Evolutionary conservation across 2,329 filamentous ascomycete species (phyloP).

Genomic region (Talaromyces sp.): DNA sequence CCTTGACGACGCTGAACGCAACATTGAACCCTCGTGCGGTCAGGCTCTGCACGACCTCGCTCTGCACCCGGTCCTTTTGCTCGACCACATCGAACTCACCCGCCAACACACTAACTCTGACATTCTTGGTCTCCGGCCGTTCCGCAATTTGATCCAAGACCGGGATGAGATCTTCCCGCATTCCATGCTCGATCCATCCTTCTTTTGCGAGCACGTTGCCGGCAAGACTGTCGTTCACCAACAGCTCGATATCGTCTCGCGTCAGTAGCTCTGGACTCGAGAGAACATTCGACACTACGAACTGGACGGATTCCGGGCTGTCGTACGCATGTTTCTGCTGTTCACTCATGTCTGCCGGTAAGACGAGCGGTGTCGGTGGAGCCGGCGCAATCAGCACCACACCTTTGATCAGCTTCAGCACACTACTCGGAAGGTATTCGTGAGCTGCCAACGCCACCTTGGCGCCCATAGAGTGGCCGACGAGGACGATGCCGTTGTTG

Average conservation of each 20-base stretch:
- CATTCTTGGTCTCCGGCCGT: not conserved
- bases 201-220: conserved; percentile 30
- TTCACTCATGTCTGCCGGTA: conserved; percentile 32
- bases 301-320: conserved; percentile 27
- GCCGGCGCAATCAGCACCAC: conserved; percentile 35
- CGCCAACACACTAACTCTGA: conserved; percentile 27
- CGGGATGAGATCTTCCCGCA: conserved; percentile 32
- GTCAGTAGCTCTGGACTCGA: conserved; percentile 20
- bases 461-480: conserved; percentile 42
- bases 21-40: conserved; percentile 16
- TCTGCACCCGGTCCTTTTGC: conserved; percentile 28
- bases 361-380: conserved; percentile 30
- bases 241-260: conserved; percentile 20
- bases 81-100: conserved; percentile 36
- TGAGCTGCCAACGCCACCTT: conserved; percentile 33
- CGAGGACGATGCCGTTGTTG: conserved; percentile 28
- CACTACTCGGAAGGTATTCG: not conserved
- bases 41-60: conserved; percentile 24
- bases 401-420: conserved; percentile 25
- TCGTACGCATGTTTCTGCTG: conserved; percentile 36
- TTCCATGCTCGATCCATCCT: conserved; percentile 36
- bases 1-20: conserved; percentile 14
- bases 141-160: conserved; percentile 20
- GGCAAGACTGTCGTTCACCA: conserved; percentile 29
- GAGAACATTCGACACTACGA: conserved; percentile 34